Evolutionary conservation across 1,139 yeast species (phyloP), one percentile per base, ranked within the genome.

Genomic region (Pichia sp.): DNA sequence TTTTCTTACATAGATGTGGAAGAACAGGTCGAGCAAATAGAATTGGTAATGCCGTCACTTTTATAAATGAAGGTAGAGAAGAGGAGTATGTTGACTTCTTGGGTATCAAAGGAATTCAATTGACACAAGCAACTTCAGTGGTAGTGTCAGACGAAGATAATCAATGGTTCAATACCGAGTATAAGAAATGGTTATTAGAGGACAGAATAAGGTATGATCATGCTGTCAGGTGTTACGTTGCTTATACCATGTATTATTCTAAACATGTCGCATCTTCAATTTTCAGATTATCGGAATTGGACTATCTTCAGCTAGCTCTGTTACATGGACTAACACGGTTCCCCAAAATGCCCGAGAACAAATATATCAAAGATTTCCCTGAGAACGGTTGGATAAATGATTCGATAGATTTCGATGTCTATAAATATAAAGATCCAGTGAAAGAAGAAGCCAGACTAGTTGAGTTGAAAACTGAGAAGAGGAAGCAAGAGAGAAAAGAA

Each of bases 271-370:
- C 97, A 0, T 72, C 83, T 9, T 88, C 97, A 0, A 92, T 94
- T 35, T 94, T 94, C 67, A 71, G 98, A 50, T 57, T 85, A 27
- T 75, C 77, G 40, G 67, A 78, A 8, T 65, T 94, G 48, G 95
- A 90, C 60, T 82, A 85, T 55, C 62, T 81, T 31, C 85, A 82
- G 0, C 52, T 83, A 11, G 96, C 95, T 1, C 74, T 71, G 52
- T 72, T 85, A 67, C 88, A 85, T 63, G 95, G 96, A 1, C 65
- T 94, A 11, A 65, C 86, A 41, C 72, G 97, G 54, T 66, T 92
- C 44, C 99, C 99, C 6, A 79, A 81, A 55, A 94, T 94, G 97
- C 98, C 98, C 0, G 99, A 94, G 61, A 71, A 86, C 29, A 71
- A 68, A 47, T 70, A 72, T 55, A 67, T 84, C 2, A 56, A 59